Percentiles rank a stretch among this genome's conserved stretches.
These are phyloP conservation scores for Ascochyta clinopodiicola DNA, from an alignment of 2,329 filamentous ascomycete species.

Conservation along the genomic window DNA sequence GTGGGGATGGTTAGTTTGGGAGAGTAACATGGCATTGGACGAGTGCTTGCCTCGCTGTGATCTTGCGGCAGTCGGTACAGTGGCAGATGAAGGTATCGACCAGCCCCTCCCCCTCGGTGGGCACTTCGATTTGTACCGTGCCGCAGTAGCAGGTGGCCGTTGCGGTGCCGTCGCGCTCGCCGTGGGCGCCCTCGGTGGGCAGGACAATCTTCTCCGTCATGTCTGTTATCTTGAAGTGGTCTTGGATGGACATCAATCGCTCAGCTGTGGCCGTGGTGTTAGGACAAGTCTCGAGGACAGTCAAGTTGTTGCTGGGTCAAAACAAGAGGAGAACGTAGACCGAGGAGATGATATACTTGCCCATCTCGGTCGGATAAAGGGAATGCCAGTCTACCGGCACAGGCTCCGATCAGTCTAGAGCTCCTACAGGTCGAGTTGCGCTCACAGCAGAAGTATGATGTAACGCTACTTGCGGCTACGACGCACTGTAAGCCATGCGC, in stretches of 20 bases:
- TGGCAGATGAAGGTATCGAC: slow-evolving; percentile 64
- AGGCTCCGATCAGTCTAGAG: slow-evolving; percentile 1
- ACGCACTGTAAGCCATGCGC: background rate
- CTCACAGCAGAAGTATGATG: slow-evolving; percentile 1
- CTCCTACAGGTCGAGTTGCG: background rate
- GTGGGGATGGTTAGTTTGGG: background rate
- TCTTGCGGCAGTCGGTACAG: slow-evolving; percentile 62
- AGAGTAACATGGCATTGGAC: background rate
- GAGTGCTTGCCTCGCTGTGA: slow-evolving; percentile 16
- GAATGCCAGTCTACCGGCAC: background rate
- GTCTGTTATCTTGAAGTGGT: slow-evolving; percentile 4
- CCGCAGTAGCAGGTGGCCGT: slow-evolving; percentile 44
- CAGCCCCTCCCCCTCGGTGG: slow-evolving; percentile 55
- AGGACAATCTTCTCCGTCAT: slow-evolving; percentile 9
- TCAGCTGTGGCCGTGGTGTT: background rate
- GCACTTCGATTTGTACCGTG: slow-evolving; percentile 45
- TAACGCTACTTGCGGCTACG: background rate
- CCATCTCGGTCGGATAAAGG: slow-evolving; percentile 9
- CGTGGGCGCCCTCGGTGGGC: slow-evolving; percentile 8
- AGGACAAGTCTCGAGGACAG: background rate
- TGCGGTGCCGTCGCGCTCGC: slow-evolving; percentile 27
- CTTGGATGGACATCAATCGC: slow-evolving; percentile 10
- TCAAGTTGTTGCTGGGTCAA: too few species aligned
- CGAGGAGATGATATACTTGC: slow-evolving; percentile 7
- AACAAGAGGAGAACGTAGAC: background rate